Percentiles rank a stretch among this genome's conserved stretches.
Conservation (phyloP, 345 rosid genomes). For the Abelmoschus esculentus region DNA sequence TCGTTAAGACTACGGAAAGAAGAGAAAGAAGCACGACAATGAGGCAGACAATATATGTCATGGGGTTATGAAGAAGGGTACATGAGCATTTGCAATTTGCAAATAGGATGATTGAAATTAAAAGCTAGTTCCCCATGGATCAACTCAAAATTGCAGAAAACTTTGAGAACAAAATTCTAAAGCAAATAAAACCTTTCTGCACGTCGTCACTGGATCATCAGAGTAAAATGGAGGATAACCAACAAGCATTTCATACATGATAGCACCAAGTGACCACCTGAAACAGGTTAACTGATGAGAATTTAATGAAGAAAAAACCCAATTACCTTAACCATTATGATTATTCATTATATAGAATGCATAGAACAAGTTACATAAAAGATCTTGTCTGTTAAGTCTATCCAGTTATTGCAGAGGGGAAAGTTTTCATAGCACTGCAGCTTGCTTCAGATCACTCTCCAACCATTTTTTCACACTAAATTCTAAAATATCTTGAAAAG, state of each 20-base stretch:
- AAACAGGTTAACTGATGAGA: slow-evolving; percentile 17
- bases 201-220: slow-evolving; percentile 79
- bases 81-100: background rate
- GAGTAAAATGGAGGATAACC: slow-evolving; percentile 22
- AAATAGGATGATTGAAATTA: background rate
- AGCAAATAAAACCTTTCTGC: slow-evolving; percentile 69
- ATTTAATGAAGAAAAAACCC: slow-evolving; percentile 7
- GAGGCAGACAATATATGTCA: background rate
- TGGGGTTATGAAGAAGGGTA: background rate
- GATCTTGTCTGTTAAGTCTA: background rate
- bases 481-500: background rate
- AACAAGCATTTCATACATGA: slow-evolving; percentile 19
- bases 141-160: background rate
- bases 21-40: background rate
- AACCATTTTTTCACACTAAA: background rate
- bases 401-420: background rate
- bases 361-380: background rate
- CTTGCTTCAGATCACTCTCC: background rate
- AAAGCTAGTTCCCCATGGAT: background rate
- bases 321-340: background rate
- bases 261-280: slow-evolving; percentile 22
- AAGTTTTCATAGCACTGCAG: background rate
- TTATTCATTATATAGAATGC: background rate
- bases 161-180: background rate
- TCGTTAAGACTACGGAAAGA: background rate